A percentile compares a stretch with the other conserved stretches of the same genome.
Evolutionary conservation across 2,329 filamentous ascomycete species (phyloP).

Genomic region (Colletotrichum godetiae): DNA sequence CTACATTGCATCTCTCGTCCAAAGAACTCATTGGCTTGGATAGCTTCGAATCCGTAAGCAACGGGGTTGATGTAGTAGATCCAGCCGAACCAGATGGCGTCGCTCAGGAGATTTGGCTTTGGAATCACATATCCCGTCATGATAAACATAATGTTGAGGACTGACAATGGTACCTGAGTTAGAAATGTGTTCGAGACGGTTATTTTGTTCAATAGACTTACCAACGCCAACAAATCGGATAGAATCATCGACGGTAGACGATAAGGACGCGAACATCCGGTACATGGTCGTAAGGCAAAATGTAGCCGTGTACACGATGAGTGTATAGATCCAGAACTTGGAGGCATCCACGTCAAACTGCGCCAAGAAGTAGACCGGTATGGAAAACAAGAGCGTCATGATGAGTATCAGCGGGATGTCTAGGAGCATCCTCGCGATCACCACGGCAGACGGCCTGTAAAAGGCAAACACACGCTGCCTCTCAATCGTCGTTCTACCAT

Average conservation of each 20-base stretch:
- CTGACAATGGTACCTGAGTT: slow-evolving; percentile 19
- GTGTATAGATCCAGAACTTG: slow-evolving; percentile 34
- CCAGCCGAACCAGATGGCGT: slow-evolving; percentile 78
- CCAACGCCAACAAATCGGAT: slow-evolving; percentile 52
- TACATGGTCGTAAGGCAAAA: slow-evolving; percentile 35
- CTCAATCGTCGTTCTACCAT: slow-evolving; percentile 30
- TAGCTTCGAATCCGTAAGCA: slow-evolving; percentile 72
- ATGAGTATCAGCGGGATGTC: slow-evolving; percentile 28
- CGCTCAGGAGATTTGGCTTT: slow-evolving; percentile 62
- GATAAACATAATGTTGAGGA: slow-evolving; percentile 72
- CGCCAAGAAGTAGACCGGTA: slow-evolving; percentile 31
- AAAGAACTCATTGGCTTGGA: slow-evolving; percentile 66
- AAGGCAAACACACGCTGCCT: slow-evolving; percentile 31
- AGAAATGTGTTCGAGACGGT: too few species aligned
- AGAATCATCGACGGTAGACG: slow-evolving; percentile 71
- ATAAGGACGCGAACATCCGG: slow-evolving; percentile 62
- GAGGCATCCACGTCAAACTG: slow-evolving; percentile 30
- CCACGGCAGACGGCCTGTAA: slow-evolving; percentile 34
- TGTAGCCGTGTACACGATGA: slow-evolving; percentile 31
- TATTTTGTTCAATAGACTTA: not conserved
- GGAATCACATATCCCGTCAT: slow-evolving; percentile 76
- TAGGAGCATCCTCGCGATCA: slow-evolving; percentile 21
- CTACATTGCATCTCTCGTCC: slow-evolving; percentile 62
- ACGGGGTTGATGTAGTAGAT: slow-evolving; percentile 74
- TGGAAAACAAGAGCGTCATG: slow-evolving; percentile 26